phyloP scores from a whole-genome alignment of 768 basidiomycete genomes.

The Boletales sp. region DNA sequence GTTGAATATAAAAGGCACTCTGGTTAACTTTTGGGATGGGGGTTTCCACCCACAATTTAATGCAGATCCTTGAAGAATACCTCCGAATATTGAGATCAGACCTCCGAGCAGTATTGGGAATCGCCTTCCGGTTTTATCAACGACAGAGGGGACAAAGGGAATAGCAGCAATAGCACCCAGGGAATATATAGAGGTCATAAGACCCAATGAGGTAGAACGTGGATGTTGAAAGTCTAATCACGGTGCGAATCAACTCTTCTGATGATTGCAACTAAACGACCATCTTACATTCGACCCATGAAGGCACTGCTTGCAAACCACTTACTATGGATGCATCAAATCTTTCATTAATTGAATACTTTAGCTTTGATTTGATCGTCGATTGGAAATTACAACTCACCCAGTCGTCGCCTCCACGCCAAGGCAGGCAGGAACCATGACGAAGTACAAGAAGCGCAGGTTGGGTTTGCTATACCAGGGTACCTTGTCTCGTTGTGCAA shows the following conservation, averaged over 20 bases:
- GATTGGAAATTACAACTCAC: conserved; percentile 1
- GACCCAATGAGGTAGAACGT: conserved; percentile 44
- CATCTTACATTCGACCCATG: conserved; percentile 51
- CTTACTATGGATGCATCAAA: conserved; percentile 54
- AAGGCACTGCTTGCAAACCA: conserved; percentile 55
- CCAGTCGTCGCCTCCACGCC: conserved; percentile 18
- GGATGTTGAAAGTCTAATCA: conserved; percentile 50
- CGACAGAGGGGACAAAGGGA: conserved; percentile 31
- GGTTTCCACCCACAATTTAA: conserved; percentile 4
- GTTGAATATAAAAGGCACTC: neutral
- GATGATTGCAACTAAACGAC: neutral
- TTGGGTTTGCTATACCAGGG: conserved; percentile 66
- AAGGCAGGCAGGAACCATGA: conserved; percentile 44
- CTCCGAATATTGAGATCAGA: conserved; percentile 3
- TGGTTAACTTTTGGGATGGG: too few species aligned
- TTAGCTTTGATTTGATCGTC: neutral
- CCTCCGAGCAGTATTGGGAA: conserved; percentile 8
- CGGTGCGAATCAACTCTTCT: neutral
- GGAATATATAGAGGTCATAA: conserved; percentile 57
- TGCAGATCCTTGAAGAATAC: conserved; percentile 9
- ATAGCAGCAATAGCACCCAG: conserved; percentile 52
- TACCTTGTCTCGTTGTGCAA: conserved; percentile 39
- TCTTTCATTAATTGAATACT: neutral
- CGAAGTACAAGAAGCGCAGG: conserved; percentile 49
- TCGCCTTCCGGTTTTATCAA: conserved; percentile 9